Conservation (phyloP, 192 early-diverging fungal species). For the Coemansia sp. region DNA sequence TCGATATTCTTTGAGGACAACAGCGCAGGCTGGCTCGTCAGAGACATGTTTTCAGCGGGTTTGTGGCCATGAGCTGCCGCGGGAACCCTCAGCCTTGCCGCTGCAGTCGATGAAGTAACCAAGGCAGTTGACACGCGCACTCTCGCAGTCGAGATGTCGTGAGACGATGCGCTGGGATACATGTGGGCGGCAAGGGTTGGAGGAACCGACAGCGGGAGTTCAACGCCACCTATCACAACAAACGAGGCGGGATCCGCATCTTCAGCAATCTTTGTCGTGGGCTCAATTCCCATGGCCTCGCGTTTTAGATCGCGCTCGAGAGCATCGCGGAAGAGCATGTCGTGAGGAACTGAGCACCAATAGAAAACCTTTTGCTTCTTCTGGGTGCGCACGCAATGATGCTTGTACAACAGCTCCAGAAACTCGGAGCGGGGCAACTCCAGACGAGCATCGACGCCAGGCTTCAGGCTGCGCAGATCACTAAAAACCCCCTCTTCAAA, state of each 20-base stretch:
- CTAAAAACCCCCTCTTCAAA: conserved; percentile 99
- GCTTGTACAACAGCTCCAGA: conserved; percentile 91
- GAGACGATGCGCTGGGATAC: conserved; percentile 1
- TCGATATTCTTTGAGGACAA: background rate
- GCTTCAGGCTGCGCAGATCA: conserved; percentile 93
- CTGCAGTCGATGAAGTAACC: conserved; percentile 6
- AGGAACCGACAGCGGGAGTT: conserved; percentile 51
- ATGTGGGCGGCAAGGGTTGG: conserved; percentile 49
- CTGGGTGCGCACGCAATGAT: conserved; percentile 95
- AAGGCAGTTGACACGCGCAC: conserved; percentile 20
- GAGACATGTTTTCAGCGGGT: background rate
- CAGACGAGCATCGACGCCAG: conserved; percentile 86
- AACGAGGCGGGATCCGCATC: conserved; percentile 31
- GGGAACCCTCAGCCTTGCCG: background rate
- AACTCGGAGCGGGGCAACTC: conserved; percentile 94
- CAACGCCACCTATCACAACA: conserved; percentile 49
- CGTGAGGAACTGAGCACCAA: conserved; percentile 95
- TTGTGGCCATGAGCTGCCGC: background rate
- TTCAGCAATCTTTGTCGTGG: conserved; percentile 63
- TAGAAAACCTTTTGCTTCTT: conserved; percentile 99
- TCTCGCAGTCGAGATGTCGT: background rate
- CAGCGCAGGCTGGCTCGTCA: background rate
- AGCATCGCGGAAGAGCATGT: conserved; percentile 92
- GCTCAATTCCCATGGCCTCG: conserved; percentile 80
- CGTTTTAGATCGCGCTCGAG: conserved; percentile 95